phyloP scores from a whole-genome alignment of 768 basidiomycete species.

The Chalciporus chontae region DNA sequence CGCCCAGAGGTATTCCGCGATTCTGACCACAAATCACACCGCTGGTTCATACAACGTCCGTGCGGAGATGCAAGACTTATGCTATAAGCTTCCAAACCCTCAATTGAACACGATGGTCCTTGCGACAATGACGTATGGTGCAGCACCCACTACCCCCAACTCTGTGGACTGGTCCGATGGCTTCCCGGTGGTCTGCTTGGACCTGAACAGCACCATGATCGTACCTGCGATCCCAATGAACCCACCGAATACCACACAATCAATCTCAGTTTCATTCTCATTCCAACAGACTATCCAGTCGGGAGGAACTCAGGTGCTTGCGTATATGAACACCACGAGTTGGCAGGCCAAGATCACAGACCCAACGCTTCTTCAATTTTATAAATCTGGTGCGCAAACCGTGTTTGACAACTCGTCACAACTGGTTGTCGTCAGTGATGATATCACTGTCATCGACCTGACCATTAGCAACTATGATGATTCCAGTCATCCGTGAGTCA shows the following conservation, averaged over 20 bases:
- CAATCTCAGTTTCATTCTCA: constrained; percentile 19
- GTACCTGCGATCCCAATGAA: constrained; percentile 23
- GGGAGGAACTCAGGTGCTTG: constrained; percentile 24
- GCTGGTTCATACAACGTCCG: constrained; percentile 35
- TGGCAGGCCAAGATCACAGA: constrained; percentile 24
- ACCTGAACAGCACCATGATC: constrained; percentile 29
- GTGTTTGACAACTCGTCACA: constrained; percentile 22
- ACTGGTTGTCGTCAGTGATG: constrained; percentile 23
- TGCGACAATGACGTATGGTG: constrained; percentile 26
- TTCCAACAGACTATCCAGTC: constrained; percentile 26
- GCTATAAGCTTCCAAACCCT: constrained; percentile 31
- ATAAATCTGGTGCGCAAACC: constrained; percentile 23
- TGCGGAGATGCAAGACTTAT: constrained; percentile 32
- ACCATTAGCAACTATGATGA: constrained; percentile 25
- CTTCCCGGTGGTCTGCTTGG: constrained; percentile 21
- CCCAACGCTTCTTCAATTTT: constrained; percentile 29
- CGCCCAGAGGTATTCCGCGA: constrained; percentile 50
- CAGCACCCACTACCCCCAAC: constrained; percentile 21
- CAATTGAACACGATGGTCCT: constrained; percentile 29
- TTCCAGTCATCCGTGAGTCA: constrained; percentile 29
- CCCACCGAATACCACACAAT: constrained; percentile 27
- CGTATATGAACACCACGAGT: constrained; percentile 26
- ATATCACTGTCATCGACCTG: constrained; percentile 28
- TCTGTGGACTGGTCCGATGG: constrained; percentile 27
- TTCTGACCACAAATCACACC: constrained; percentile 40